Evolutionary conservation across 169 alveolate species (phyloP), one percentile per base, ranked within the genome.

Genomic region (Babesia gibsoni): DNA sequence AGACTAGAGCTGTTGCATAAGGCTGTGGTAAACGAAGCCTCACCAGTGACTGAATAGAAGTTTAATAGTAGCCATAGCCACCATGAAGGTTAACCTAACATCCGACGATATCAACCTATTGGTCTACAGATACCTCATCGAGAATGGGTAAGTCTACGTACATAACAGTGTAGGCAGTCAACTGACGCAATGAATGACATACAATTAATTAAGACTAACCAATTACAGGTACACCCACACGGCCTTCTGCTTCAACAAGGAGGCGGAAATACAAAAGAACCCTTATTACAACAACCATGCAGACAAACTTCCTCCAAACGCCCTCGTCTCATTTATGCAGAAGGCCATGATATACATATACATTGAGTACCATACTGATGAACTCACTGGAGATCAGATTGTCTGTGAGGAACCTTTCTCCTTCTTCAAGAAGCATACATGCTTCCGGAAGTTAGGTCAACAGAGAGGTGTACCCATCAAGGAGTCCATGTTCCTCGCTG

Each of bases 81-180:
- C 39, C 75, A 92, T 92, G 96, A 88, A 90, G 89, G 73, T 92
- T 49, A 91, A 89, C 61, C 65, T 92, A 65, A 67, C 95, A 22
- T 89, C 95, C 25, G 96, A 92, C 75, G 96, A 92, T 67, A 91
- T 92, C 43, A 92, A 92, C 75, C 75, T 92, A 58, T 61, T 91
- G 74, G 85, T 92, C 22, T 91, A 92, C 73, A 89, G 96, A 22
- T 92, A 92, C 61, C 65, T 92, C 73, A 77, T 92, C 29, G 96
- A 92, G 80, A 91, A 91, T 64, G 96, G 96, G 75, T 91, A 77
- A 41, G 68, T 63, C 10, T 3, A 7, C 18, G 45, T 49, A 2
- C 22, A 18, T 9, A 4, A 54, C 14, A 6, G 9, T 27, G 32
- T 14, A 7, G 10, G 42, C 22, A 3, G 22, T n/a, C 35, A 54